Evolutionary conservation across 1,284 basidiomycete genomes (phyloP), one percentile per base, ranked within the genome.

Genomic region (Rhodofomes roseus): DNA sequence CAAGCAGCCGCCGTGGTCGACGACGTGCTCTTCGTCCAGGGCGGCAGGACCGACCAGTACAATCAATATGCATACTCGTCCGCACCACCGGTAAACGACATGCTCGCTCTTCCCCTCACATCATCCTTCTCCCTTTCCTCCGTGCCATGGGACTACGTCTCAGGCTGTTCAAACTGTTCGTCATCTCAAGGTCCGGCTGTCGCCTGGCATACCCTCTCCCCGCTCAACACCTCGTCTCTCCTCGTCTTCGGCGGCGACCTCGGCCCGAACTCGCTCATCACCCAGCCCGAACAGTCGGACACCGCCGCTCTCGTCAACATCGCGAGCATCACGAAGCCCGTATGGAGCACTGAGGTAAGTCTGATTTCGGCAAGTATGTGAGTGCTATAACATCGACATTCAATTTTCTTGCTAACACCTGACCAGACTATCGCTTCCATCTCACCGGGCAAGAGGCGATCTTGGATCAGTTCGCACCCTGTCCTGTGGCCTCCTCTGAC

Each of bases 191-290:
- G 82, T 0, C 90, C 90, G 7, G 73, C 81, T 6, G 77, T 93
- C 18, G 83, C 89, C n/a, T 95, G 92, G 89, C 89, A 93, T 68
- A 86, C 89, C 0, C 73, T 94, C 39, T 88, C 89, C 9, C 82
- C 86, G 4, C 81, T 85, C 73, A 83, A 83, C 59, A 72, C 73
- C 4, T 74, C 82, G 9, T 68, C 77, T 22, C 65, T 86, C 1
- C 77, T 95, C 2, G 71, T 86, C 12, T 92, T 94, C 61, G 93
- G 93, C 31, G 93, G 93, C 8, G 81, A 87, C 66, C 83, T 86
- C 8, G 89, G 82, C 0, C 80, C 85, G 1, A 79, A 81, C 61
- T 85, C 85, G 4, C 70, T 73, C 12, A 77, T 81, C 53, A 77
- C 82, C 12, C 73, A 82, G n/a, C 76, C 81, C 7, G 79, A 81